phyloP scores from a whole-genome alignment of 805 yeast genomes.

The Isabelozyma pseudorhagii region DNA sequence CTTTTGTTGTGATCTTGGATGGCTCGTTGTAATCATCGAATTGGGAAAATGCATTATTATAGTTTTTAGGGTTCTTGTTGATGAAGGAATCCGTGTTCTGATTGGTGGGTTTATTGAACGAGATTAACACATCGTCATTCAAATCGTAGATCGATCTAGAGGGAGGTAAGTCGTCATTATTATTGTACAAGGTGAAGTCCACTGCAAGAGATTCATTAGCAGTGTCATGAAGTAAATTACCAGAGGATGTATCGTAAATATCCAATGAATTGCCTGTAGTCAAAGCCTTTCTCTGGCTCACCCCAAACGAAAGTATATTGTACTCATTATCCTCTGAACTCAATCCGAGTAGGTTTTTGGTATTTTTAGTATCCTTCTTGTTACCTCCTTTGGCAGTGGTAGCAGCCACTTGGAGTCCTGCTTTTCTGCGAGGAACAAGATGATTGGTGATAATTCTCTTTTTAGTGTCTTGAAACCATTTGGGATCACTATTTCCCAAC shows the following conservation, averaged over 20 bases:
- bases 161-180: slow-evolving; percentile 47
- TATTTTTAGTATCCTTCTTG: background rate
- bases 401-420: slow-evolving; percentile 33
- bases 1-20: slow-evolving; percentile 5
- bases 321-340: slow-evolving; percentile 17
- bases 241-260: slow-evolving; percentile 16
- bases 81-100: slow-evolving; percentile 38
- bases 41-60: slow-evolving; percentile 44
- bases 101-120: slow-evolving; percentile 31
- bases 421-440: slow-evolving; percentile 36
- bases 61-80: slow-evolving; percentile 44
- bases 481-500: slow-evolving; percentile 14
- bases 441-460: slow-evolving; percentile 41
- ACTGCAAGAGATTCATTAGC: slow-evolving; percentile 26
- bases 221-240: slow-evolving; percentile 26
- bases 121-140: slow-evolving; percentile 38
- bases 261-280: slow-evolving; percentile 9
- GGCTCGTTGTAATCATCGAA: slow-evolving; percentile 7
- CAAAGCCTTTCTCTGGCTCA: slow-evolving; percentile 17
- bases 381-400: slow-evolving; percentile 7
- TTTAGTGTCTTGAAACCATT: slow-evolving; percentile 35
- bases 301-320: slow-evolving; percentile 36
- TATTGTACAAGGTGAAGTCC: slow-evolving; percentile 21
- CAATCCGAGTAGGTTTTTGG: slow-evolving; percentile 8
- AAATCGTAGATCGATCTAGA: slow-evolving; percentile 48